Percentiles rank a stretch among this genome's conserved stretches.
phyloP scores from a whole-genome alignment of 1,139 yeast species.

The Blastobotrys proliferans region DNA sequence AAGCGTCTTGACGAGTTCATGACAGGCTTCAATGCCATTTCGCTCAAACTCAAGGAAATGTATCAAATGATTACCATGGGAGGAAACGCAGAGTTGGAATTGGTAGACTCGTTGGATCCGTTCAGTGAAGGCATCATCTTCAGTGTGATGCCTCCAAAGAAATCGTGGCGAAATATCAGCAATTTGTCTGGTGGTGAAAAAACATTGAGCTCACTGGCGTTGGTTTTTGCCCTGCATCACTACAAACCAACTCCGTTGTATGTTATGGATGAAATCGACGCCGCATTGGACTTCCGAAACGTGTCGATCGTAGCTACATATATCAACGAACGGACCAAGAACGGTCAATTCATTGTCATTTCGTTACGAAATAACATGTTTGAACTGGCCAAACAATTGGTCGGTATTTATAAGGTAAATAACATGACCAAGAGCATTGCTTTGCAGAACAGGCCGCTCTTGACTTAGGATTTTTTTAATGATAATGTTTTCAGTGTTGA shows the following conservation, averaged over 20 bases:
- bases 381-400: slow-evolving; percentile 88
- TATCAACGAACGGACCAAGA: slow-evolving; percentile 89
- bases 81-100: slow-evolving; percentile 95
- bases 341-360: slow-evolving; percentile 95
- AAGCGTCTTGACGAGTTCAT: slow-evolving; percentile 83
- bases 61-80: slow-evolving; percentile 99
- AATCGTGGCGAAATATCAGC: slow-evolving; percentile 93
- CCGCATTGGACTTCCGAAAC: slow-evolving; percentile 94
- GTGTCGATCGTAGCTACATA: slow-evolving; percentile 97
- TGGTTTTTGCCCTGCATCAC: slow-evolving; percentile 93
- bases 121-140: slow-evolving; percentile 94
- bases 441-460: slow-evolving; percentile 48
- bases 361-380: slow-evolving; percentile 96
- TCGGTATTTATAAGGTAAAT: slow-evolving; percentile 90
- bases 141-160: slow-evolving; percentile 99
- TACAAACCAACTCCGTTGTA: slow-evolving; percentile 96
- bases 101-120: slow-evolving; percentile 96
- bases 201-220: slow-evolving; percentile 88
- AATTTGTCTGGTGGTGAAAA: slow-evolving; percentile 98
- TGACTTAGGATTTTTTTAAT: neutral
- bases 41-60: slow-evolving; percentile 90
- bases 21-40: slow-evolving; percentile 85
- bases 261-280: slow-evolving; percentile 99
- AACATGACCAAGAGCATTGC: slow-evolving; percentile 88
- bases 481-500: neutral